Evolutionary conservation across 2,329 filamentous ascomycete genomes (phyloP).

Genomic region (Pseudogymnoascus sp.): DNA sequence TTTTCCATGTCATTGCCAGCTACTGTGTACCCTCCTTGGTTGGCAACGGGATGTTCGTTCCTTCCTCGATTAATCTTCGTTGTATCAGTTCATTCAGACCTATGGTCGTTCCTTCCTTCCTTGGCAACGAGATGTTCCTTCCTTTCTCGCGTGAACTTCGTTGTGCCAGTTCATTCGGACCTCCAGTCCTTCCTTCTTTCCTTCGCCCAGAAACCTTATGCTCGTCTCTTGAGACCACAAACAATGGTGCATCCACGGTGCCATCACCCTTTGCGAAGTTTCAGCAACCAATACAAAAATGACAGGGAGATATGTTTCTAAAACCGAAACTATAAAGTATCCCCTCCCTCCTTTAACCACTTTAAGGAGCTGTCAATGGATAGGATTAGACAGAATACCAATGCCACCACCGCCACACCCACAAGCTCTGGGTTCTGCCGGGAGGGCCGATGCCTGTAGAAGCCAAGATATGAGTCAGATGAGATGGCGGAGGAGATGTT

Average conservation of each 20-base stretch:
- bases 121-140: background rate
- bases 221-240: too few species aligned
- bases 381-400: background rate
- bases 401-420: background rate
- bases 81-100: background rate
- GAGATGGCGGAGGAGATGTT: background rate
- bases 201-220: too few species aligned
- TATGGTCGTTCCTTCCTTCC: background rate
- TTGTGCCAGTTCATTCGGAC: too few species aligned
- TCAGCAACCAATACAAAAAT: background rate
- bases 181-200: too few species aligned
- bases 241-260: background rate
- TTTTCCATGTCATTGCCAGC: background rate
- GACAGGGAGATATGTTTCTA: background rate
- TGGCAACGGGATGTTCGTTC: background rate
- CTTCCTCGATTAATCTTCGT: background rate
- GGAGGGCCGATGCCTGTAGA: background rate
- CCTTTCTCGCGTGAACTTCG: too few species aligned
- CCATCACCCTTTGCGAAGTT: background rate
- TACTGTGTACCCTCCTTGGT: background rate
- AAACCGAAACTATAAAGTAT: background rate
- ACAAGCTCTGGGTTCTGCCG: background rate
- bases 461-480: background rate
- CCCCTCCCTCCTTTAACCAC: background rate
- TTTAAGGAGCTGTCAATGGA: background rate